Base-by-base conservation (phyloP, 2,329 filamentous ascomycete genomes). In the Thermoascus crustaceus region DNA sequence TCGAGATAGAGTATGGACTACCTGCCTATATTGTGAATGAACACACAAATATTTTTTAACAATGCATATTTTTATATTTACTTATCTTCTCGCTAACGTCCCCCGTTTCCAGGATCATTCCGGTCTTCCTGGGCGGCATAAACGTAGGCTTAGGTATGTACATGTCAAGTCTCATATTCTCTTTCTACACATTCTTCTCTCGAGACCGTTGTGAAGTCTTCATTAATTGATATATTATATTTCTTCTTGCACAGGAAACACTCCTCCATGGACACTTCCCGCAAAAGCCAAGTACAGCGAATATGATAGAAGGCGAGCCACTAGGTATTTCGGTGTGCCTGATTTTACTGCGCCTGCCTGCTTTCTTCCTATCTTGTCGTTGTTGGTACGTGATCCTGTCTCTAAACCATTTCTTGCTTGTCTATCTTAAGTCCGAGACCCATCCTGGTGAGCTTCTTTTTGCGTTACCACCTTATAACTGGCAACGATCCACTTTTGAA, bases 41-140 rank as follows among this genome's bases (percentile, higher is more conserved):
- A n/a, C n/a, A n/a, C n/a, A n/a, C n/a, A n/a, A n/a, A n/a, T n/a
- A n/a, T n/a, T n/a, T n/a, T n/a, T n/a, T n/a, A n/a, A n/a, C n/a
- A n/a, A n/a, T n/a, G n/a, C n/a, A n/a, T n/a, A n/a, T n/a, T n/a
- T n/a, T 4, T 18, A 17, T 35, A 18, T n/a, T 7, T 11, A 11
- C 20, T 9, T 24, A 0, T 7, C 11, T 32, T 36, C 2, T 34
- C 20, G 36, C 6, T 10, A 34, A 13, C 37, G 26, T 30, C 9
- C 5, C n/a, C 11, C n/a, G 2, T 9, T 17, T n/a, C 38, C 43
- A 85, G 80, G 33, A 74, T 83, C 47, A 71, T 82, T 44, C 85
- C 85, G 9, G 69, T 87, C 34, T 80, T 88, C 51, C 68, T 89
- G 9, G 78, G 76, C 17, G 80, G 71, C 30, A 75, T 85, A 51